A percentile compares a stretch with the other conserved stretches of the same genome.
These are phyloP conservation scores for Kregervanrija delftensis DNA, from an alignment of 805 yeast species.

Conservation along the genomic window DNA sequence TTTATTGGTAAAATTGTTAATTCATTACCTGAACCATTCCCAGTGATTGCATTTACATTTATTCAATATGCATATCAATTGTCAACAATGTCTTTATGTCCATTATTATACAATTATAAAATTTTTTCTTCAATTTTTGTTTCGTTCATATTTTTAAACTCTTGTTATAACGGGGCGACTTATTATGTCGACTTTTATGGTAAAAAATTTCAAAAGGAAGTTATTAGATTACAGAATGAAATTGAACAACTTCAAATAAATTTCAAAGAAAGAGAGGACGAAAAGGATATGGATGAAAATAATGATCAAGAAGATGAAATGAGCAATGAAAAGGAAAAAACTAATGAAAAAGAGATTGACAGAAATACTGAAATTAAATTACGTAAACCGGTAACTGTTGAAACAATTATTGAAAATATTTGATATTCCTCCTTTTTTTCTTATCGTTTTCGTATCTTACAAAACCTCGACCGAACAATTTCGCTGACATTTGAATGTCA, in stretches of 20 bases:
- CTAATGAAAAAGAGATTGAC: not conserved
- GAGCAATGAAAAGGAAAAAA: not conserved
- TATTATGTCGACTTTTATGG: slow-evolving; percentile 92
- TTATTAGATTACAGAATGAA: slow-evolving; percentile 61
- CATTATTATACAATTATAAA: slow-evolving; percentile 75
- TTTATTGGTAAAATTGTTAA: slow-evolving; percentile 73
- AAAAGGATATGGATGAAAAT: too few relatives aligned
- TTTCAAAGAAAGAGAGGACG: slow-evolving; percentile 3
- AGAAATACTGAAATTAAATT: not conserved
- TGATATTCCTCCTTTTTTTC: too few relatives aligned
- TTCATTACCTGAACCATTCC: slow-evolving; percentile 74
- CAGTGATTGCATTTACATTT: slow-evolving; percentile 78
- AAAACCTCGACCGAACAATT: too few relatives aligned
- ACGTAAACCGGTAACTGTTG: not conserved
- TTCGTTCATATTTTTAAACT: slow-evolving; percentile 64
- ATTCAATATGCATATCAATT: slow-evolving; percentile 86
- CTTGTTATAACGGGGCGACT: slow-evolving; percentile 91
- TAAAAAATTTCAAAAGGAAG: slow-evolving; percentile 81
- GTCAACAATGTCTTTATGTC: slow-evolving; percentile 80
- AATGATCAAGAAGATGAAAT: too few relatives aligned
- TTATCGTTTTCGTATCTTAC: too few relatives aligned
- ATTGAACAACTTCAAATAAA: slow-evolving; percentile 52
- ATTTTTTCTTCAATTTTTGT: slow-evolving; percentile 62
- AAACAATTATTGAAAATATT: not conserved
- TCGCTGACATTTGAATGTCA: too few relatives aligned